Conservation (phyloP, 345 rosid species). For the Lumnitzera littorea region DNA sequence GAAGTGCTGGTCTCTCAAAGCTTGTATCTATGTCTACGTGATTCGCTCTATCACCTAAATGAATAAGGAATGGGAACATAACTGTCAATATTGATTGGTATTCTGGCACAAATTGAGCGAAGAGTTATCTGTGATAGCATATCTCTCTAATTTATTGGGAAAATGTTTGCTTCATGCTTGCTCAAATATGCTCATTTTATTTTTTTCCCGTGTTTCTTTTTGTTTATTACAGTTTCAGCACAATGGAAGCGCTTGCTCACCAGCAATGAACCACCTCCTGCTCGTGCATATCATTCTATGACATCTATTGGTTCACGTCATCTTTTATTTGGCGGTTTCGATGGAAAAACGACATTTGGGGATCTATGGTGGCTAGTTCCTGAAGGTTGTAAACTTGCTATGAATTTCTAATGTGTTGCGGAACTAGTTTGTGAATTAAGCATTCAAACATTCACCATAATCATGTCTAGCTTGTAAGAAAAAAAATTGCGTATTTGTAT, state of each 20-base stretch:
- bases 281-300: slow-evolving; percentile 93
- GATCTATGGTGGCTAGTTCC: slow-evolving; percentile 98
- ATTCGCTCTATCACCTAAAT: no score
- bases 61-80: no score
- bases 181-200: background rate
- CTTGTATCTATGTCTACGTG: no score
- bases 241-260: slow-evolving; percentile 82
- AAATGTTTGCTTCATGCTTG: background rate
- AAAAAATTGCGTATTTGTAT: no score
- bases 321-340: slow-evolving; percentile 89
- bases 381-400: slow-evolving; percentile 50
- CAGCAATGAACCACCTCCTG: slow-evolving; percentile 72
- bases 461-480: no score
- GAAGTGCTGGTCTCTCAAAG: no score
- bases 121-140: no score
- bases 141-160: no score
- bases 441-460: no score
- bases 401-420: background rate
- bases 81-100: no score
- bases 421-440: no score
- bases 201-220: slow-evolving; percentile 1
- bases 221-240: slow-evolving; percentile 57
- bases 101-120: no score
- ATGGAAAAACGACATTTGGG: slow-evolving; percentile 86
- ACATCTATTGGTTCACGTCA: slow-evolving; percentile 63